Evolutionary conservation across 345 rosid species (phyloP), one percentile per base, ranked within the genome.

Genomic region (Linum lewisii): DNA sequence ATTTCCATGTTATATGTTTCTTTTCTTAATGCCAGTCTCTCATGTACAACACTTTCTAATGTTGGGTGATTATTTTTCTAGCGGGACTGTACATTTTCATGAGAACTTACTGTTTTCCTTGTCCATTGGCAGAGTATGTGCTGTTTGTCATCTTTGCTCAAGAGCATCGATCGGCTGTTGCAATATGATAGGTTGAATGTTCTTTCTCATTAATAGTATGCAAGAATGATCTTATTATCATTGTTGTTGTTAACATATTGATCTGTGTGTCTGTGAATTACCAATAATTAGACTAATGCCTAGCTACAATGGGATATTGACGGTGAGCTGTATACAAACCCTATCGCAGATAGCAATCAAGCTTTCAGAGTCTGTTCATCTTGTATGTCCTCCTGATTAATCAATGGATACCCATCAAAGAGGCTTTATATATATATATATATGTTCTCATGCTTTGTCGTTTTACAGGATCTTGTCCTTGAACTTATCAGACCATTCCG

Each of bases 251-350:
- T 54, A 66, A 58, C 23, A 24, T 29, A 34, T 26, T 57, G 34
- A 54, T 58, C 6, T 60, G 14, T 60, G 14, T 71, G 45, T 51
- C 7, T 59, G 44, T 16, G 18, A 58, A 59, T 55, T 67, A 58
- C 21, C 26, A 24, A 73, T 56, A 59, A 51, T 62, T 70, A 92
- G 97, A 87, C 72, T 93, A 78, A 89, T 89, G 94, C 95, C 94
- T 45, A 89, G 99, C 77, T 82, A 87, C 80, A 93, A 85, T 66
- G 97, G 99, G 63, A 84, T 87, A 58, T 81, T 93, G 81, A 89
- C 94, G 51, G 52, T 80, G 61, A 87, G 97, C 82, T 93, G 99
- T 84, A 93, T 89, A 66, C 81, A 83, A 54, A 89, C 95, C 51
- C 72, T 89, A 79, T 74, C 88, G 34, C 95, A 84, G 68, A 82